Evolutionary conservation across 1,284 basidiomycete genomes (phyloP).

Genomic region (Boletellus dicymbophilus): DNA sequence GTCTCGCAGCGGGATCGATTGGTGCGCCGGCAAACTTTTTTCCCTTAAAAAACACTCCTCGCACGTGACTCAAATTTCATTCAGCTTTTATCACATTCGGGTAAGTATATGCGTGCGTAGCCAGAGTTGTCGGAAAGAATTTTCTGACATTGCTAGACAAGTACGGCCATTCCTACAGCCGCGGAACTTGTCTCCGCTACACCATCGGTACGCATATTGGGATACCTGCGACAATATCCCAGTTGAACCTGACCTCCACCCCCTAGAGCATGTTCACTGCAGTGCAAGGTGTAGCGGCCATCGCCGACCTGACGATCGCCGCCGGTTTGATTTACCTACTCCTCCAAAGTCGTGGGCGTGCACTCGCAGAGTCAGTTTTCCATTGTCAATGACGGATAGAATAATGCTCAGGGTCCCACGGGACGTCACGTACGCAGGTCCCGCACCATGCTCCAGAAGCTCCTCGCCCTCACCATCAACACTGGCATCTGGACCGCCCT

Average conservation of each 20-base stretch:
- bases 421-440: neutral
- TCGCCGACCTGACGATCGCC: neutral
- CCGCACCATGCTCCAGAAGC: neutral
- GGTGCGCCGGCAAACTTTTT: neutral
- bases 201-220: neutral
- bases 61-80: neutral
- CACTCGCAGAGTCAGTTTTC: neutral
- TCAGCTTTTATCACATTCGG: neutral
- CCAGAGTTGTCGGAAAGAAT: no score
- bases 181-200: neutral
- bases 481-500: slow-evolving; percentile 9
- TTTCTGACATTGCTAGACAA: neutral
- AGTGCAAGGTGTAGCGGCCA: neutral
- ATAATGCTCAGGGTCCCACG: neutral
- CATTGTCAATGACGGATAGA: neutral
- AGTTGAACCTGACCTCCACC: neutral
- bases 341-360: neutral
- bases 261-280: neutral
- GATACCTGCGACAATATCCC: neutral
- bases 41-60: neutral
- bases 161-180: neutral
- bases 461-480: slow-evolving; percentile 12
- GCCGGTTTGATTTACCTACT: neutral
- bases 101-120: neutral
- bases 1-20: neutral